These are phyloP conservation scores for Grosmannia penicillata DNA, from an alignment of 2,329 filamentous ascomycete species.

Conservation along the genomic window DNA sequence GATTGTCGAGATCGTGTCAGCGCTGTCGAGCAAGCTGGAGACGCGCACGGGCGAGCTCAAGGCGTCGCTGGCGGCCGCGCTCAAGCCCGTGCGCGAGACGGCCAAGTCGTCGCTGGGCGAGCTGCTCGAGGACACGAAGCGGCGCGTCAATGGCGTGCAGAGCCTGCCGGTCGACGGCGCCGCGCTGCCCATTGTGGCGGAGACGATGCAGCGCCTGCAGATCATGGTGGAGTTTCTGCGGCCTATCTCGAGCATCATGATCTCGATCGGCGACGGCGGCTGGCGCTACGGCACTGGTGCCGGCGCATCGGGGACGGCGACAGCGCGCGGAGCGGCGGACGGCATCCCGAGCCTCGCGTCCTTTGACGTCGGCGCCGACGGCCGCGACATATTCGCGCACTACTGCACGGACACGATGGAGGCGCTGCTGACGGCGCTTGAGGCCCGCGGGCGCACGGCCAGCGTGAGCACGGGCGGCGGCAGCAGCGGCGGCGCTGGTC, in stretches of 20 bases:
- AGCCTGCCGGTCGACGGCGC: conserved; percentile 65
- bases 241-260: conserved; percentile 78
- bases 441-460: conserved; percentile 48
- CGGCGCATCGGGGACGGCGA: no score
- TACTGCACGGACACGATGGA: conserved; percentile 88
- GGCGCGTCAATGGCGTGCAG: conserved; percentile 49
- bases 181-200: conserved; percentile 60
- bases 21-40: conserved; percentile 66
- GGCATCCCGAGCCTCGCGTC: conserved; percentile 57
- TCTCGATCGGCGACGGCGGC: conserved; percentile 82
- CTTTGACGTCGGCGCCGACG: conserved; percentile 81
- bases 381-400: conserved; percentile 72
- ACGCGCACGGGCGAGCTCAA: conserved; percentile 67
- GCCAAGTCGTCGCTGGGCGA: conserved; percentile 75
- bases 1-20: conserved; percentile 78
- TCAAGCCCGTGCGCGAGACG: conserved; percentile 84
- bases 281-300: no score
- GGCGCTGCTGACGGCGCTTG: conserved; percentile 57
- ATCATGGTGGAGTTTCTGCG: conserved; percentile 76
- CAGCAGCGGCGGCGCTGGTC: conserved; percentile 25
- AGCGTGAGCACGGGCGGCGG: not conserved
- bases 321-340: no score
- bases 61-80: conserved; percentile 62
- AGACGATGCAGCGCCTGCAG: conserved; percentile 76
- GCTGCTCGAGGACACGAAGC: conserved; percentile 69